These are phyloP conservation scores for Phytophthora agathidicida DNA, from an alignment of 352 stramenopile genomes.

Conservation along the genomic window DNA sequence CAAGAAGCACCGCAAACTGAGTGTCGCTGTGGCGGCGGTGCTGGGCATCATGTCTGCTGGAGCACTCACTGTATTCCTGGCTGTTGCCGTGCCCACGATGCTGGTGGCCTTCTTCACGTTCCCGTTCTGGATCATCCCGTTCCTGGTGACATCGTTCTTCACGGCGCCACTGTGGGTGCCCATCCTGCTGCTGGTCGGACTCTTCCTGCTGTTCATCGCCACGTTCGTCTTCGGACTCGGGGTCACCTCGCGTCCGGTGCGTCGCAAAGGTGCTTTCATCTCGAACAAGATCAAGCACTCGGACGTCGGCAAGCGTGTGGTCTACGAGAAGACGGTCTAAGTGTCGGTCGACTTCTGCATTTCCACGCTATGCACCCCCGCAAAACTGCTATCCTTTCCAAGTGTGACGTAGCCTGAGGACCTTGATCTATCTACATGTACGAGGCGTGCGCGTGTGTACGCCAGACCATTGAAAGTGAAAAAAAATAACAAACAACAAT, in stretches of 20 bases:
- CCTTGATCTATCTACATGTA: constrained; percentile 22
- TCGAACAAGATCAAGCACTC: constrained; percentile 84
- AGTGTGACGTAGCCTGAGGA: constrained; percentile 14
- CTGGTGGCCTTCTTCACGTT: constrained; percentile 79
- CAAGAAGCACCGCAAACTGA: constrained; percentile 81
- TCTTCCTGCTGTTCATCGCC: constrained; percentile 69
- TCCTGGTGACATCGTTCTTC: constrained; percentile 78
- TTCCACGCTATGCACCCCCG: not conserved
- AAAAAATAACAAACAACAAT: constrained; percentile 16
- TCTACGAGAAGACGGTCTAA: constrained; percentile 82
- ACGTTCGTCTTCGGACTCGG: constrained; percentile 80
- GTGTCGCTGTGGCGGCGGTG: constrained; percentile 59
- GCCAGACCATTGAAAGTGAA: constrained; percentile 9
- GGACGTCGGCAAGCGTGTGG: constrained; percentile 79
- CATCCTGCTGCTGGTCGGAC: constrained; percentile 60
- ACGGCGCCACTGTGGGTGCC: constrained; percentile 83
- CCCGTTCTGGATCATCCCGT: constrained; percentile 86
- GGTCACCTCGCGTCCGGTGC: constrained; percentile 75
- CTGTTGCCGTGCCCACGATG: constrained; percentile 73
- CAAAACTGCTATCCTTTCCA: not conserved
- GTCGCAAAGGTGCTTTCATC: constrained; percentile 76
- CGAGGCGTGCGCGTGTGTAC: constrained; percentile 3
- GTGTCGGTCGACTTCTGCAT: constrained; percentile 2
- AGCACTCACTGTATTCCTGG: constrained; percentile 59
- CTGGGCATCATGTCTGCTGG: constrained; percentile 60